Conservation (phyloP, 2,329 filamentous ascomycete genomes). For the Cercospora beticola region DNA sequence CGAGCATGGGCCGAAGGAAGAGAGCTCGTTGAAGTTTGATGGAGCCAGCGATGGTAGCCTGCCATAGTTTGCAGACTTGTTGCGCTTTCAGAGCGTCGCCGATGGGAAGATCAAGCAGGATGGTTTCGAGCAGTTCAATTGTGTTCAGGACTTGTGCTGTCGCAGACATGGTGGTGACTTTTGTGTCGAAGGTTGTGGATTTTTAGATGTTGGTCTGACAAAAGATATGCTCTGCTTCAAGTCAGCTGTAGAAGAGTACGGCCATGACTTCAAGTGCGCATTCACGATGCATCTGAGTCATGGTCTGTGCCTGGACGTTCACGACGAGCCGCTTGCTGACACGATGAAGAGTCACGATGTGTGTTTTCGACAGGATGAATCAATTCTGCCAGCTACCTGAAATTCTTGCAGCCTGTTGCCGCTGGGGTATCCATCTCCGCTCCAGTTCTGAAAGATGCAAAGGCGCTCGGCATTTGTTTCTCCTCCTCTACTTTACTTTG, state of each 20-base stretch:
- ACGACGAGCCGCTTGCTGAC: neutral
- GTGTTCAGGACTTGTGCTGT: conserved; percentile 14
- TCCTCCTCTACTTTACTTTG: conserved; percentile 33
- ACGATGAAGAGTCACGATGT: conserved; percentile 1
- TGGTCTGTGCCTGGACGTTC: neutral
- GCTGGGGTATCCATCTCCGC: neutral
- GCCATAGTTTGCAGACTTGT: conserved; percentile 27
- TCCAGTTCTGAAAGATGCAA: neutral
- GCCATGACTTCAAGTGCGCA: neutral
- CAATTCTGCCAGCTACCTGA: conserved; percentile 12
- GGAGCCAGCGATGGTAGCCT: conserved; percentile 22
- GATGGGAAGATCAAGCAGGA: conserved; percentile 32
- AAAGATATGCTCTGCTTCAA: neutral
- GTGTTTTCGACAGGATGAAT: conserved; percentile 2
- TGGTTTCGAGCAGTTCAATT: conserved; percentile 36
- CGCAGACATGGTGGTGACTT: neutral
- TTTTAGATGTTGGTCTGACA: neutral
- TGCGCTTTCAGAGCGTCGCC: conserved; percentile 27
- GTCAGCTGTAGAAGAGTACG: neutral
- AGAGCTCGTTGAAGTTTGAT: conserved; percentile 28
- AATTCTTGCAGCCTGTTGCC: neutral
- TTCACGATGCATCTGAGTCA: conserved; percentile 2
- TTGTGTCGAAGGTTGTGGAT: neutral
- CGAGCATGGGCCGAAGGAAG: conserved; percentile 25
- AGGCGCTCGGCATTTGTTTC: conserved; percentile 8